These are phyloP conservation scores for Clarireedia monteithiana DNA, from an alignment of 2,329 filamentous ascomycete genomes.

Conservation along the genomic window DNA sequence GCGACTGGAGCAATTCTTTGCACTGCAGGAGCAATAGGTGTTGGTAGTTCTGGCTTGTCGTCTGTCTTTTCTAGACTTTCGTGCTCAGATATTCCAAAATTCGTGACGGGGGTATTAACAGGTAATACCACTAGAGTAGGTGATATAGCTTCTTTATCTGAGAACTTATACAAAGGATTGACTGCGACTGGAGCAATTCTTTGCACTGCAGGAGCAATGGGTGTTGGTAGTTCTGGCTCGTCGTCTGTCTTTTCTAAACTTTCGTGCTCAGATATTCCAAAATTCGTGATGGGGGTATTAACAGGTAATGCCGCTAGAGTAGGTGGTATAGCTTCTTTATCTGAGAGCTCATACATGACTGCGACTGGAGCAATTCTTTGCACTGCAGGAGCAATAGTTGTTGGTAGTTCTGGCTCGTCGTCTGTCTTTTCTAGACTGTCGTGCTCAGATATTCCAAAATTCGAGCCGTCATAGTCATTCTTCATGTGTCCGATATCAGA, in stretches of 20 bases:
- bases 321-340: slow-evolving; percentile 3
- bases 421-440: not conserved
- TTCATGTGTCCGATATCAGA: slow-evolving; percentile 1
- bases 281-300: not conserved
- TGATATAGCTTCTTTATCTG: too few relatives aligned
- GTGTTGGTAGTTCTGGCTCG: not conserved
- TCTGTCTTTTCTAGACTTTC: not conserved
- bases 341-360: slow-evolving; percentile 5
- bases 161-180: too few relatives aligned
- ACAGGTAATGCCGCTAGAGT: not conserved
- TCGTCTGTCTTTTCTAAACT: not conserved
- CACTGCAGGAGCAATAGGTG: not conserved
- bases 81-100: not conserved
- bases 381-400: not conserved
- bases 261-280: not conserved
- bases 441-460: not conserved
- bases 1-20: not conserved
- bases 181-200: not conserved
- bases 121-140: too few relatives aligned
- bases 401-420: not conserved
- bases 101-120: too few relatives aligned
- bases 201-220: not conserved
- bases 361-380: not conserved
- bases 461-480: not conserved
- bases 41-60: not conserved